Evolutionary conservation across 306 rosid genomes (phyloP), one percentile per base, ranked within the genome.

Genomic region (Astragalus glycyphyllos): DNA sequence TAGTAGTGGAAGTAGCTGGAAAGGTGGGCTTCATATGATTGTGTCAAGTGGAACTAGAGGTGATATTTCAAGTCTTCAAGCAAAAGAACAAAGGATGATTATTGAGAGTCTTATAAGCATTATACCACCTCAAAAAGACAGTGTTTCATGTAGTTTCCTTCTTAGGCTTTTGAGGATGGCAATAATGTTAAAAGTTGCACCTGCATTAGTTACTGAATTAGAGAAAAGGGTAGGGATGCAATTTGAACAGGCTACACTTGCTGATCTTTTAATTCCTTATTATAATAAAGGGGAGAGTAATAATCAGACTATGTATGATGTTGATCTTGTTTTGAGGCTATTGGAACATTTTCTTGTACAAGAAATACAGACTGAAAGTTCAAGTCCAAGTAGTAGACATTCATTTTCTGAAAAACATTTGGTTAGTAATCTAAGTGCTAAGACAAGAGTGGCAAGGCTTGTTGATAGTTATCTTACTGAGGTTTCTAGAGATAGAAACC

Each of bases 151-250:
- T 79, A 89, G 96, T 82, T 95, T 95, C 80, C 96, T 95, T 40
- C 96, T 95, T 8, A 78, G 88, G 90, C 91, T 95, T 41, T 62
- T 95, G 76, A 85, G 97, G 83, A 84, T 87, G 89, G 96, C 99
- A 23, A 89, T 86, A 77, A 83, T 87, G 96, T 75, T 89, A 58
- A 89, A 87, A 60, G 99, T 91, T 32, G 92, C 99, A 3, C 97
- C 91, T 17, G 99, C 99, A 31, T 72, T 95, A 67, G 96, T 89
- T 34, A 95, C 97, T 17, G 99, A 95, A 50, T 73, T 91, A 63
- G 99, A 95, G 82, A 95, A 95, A 69, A 80, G 99, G 62, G 97
- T 95, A 29, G 99, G 99, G 57, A 95, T 95, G 99, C 99, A 95
- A 71, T 87, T 95, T 65, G 99, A 95, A 26, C 97, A 95, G 71